These are phyloP conservation scores for Trichoderma asperelloides DNA, from an alignment of 495 filamentous ascomycete genomes.

Conservation along the genomic window DNA sequence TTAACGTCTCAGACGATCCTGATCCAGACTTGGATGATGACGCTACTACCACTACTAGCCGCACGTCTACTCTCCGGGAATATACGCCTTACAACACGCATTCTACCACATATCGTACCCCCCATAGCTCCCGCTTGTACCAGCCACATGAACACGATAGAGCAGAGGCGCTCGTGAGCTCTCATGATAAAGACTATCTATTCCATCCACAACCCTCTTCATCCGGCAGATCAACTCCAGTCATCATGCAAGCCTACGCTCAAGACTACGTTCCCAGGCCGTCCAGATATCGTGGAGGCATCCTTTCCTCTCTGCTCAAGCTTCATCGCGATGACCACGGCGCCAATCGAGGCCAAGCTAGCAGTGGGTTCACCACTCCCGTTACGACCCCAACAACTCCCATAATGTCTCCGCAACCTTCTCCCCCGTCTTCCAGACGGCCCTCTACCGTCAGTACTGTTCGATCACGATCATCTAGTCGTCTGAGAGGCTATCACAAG, in stretches of 20 bases:
- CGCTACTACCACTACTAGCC: constrained; percentile 21
- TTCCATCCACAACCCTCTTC: neutral
- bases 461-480: constrained; percentile 4
- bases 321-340: constrained; percentile 45
- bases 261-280: constrained; percentile 62
- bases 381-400: constrained; percentile 23
- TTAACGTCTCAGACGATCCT: constrained; percentile 11
- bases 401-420: constrained; percentile 40
- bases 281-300: constrained; percentile 61
- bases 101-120: neutral
- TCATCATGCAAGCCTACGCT: constrained; percentile 27
- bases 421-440: constrained; percentile 36
- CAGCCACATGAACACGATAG: constrained; percentile 23
- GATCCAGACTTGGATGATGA: constrained; percentile 23
- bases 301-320: constrained; percentile 71
- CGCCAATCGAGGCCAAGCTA: constrained; percentile 16
- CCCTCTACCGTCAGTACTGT: constrained; percentile 51
- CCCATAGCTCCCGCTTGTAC: constrained; percentile 12
- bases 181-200: constrained; percentile 33
- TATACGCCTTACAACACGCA: neutral
- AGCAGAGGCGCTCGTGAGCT: constrained; percentile 42
- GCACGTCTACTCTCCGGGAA: constrained; percentile 12
- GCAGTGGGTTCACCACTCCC: constrained; percentile 21
- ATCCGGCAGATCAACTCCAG: constrained; percentile 16
- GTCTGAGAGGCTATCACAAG: constrained; percentile 4